Percentiles rank a stretch among this genome's conserved stretches.
These are phyloP conservation scores for Pneumocystis jirovecii DNA, from an alignment of 1,139 yeast species.

Conservation along the genomic window DNA sequence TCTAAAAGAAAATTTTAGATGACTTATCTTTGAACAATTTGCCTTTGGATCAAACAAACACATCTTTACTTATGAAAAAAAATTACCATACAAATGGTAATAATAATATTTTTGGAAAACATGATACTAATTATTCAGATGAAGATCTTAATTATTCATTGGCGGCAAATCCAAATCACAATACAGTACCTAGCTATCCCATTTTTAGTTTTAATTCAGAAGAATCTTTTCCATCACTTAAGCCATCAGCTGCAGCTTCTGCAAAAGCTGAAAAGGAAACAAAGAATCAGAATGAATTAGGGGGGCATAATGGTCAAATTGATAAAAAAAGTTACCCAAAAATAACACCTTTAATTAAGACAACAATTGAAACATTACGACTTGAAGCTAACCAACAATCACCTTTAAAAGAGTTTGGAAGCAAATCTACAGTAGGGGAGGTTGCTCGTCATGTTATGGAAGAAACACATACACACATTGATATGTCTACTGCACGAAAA, in stretches of 20 bases:
- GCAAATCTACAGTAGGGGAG: conserved; percentile 16
- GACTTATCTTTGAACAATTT: background rate
- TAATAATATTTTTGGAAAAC: background rate
- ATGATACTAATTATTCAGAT: background rate
- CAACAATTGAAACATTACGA: conserved; percentile 5
- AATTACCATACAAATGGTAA: background rate
- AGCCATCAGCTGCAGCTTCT: background rate
- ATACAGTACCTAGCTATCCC: background rate
- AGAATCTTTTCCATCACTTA: background rate
- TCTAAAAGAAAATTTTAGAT: background rate
- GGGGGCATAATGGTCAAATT: background rate
- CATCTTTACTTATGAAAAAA: background rate
- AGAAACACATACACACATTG: conserved; percentile 52
- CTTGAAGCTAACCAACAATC: conserved; percentile 9
- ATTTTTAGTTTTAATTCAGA: background rate
- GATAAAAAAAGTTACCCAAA: background rate
- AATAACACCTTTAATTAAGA: background rate
- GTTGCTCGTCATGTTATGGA: conserved; percentile 47
- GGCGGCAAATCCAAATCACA: background rate
- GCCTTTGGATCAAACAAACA: background rate
- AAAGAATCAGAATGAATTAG: background rate
- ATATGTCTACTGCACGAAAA: conserved; percentile 66
- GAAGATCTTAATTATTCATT: background rate
- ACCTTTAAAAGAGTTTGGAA: conserved; percentile 4
- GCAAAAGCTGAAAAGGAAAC: background rate